Percentiles rank a stretch among this genome's conserved stretches.
phyloP scores from a whole-genome alignment of 768 basidiomycete genomes.

The Lentinus brumalis region DNA sequence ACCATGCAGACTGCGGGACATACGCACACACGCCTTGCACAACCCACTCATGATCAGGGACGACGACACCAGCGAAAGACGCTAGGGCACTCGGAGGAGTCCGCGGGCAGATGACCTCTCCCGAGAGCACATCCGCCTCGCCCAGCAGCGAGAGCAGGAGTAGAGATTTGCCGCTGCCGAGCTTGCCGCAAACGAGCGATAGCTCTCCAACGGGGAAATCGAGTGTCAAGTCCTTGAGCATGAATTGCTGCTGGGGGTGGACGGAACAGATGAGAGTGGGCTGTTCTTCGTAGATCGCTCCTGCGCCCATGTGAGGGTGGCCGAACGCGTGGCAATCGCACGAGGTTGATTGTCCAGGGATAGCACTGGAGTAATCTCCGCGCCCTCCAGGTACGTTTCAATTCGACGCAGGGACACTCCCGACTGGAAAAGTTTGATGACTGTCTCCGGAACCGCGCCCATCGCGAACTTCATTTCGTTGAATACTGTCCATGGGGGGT shows the following conservation, averaged over 20 bases:
- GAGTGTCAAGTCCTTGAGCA: conserved; percentile 75
- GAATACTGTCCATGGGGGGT: conserved; percentile 55
- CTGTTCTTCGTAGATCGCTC: conserved; percentile 54
- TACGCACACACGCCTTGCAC: conserved; percentile 81
- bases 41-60: conserved; percentile 68
- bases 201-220: conserved; percentile 80
- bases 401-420: conserved; percentile 88
- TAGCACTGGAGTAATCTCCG: conserved; percentile 68
- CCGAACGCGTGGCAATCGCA: conserved; percentile 75
- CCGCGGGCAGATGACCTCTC: conserved; percentile 80
- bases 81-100: conserved; percentile 83
- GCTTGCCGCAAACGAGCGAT: conserved; percentile 86
- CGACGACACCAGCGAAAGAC: conserved; percentile 45
- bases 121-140: conserved; percentile 82
- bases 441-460: conserved; percentile 85
- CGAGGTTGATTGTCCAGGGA: conserved; percentile 57
- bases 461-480: conserved; percentile 86
- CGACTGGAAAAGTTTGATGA: conserved; percentile 87
- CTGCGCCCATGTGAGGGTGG: conserved; percentile 90
- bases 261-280: conserved; percentile 51
- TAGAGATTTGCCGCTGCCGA: conserved; percentile 89
- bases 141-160: conserved; percentile 83
- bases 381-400: conserved; percentile 80
- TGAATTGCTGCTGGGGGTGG: conserved; percentile 82
- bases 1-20: conserved; percentile 81